A percentile compares a stretch with the other conserved stretches of the same genome.
Evolutionary conservation across 2,329 filamentous ascomycete genomes (phyloP).

Genomic region (Aspergillus ruber): DNA sequence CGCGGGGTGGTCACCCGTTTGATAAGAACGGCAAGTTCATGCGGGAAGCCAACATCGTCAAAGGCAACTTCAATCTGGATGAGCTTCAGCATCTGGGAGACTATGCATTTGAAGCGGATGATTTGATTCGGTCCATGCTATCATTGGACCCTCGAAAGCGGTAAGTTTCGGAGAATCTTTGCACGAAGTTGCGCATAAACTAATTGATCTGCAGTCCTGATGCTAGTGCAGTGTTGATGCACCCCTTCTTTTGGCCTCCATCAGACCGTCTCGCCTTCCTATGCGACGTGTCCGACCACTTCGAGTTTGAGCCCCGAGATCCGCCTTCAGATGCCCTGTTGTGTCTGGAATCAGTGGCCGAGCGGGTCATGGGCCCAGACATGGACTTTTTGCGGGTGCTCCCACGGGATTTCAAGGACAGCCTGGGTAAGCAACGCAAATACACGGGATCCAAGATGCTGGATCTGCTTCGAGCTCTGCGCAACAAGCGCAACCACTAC

Average conservation of each 20-base stretch:
- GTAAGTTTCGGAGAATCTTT: slow-evolving; percentile 21
- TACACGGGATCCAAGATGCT: slow-evolving; percentile 80
- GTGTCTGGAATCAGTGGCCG: slow-evolving; percentile 48
- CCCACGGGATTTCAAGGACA: slow-evolving; percentile 77
- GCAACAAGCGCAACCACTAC: slow-evolving; percentile 97
- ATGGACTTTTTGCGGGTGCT: slow-evolving; percentile 73
- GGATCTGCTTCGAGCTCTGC: slow-evolving; percentile 77
- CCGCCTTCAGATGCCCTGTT: slow-evolving; percentile 64
- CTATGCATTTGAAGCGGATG: slow-evolving; percentile 77
- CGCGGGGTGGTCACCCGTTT: slow-evolving; percentile 84
- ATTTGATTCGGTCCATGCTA: slow-evolving; percentile 79
- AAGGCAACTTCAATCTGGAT: slow-evolving; percentile 68
- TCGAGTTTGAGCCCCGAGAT: slow-evolving; percentile 84
- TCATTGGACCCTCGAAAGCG: slow-evolving; percentile 57
- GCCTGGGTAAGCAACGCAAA: slow-evolving; percentile 87
- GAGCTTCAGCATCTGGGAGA: slow-evolving; percentile 71
- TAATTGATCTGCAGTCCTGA: slow-evolving; percentile 48
- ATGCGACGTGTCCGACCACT: slow-evolving; percentile 95
- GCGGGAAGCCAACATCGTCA: slow-evolving; percentile 95
- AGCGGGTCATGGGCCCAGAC: slow-evolving; percentile 44
- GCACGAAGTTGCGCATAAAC: neutral
- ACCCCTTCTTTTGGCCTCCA: slow-evolving; percentile 93
- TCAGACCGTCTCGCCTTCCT: slow-evolving; percentile 87
- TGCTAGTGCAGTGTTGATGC: slow-evolving; percentile 73
- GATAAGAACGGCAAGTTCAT: slow-evolving; percentile 92